Evolutionary conservation across 2,329 filamentous ascomycete species (phyloP).

Genomic region (Mariannaea elegans): DNA sequence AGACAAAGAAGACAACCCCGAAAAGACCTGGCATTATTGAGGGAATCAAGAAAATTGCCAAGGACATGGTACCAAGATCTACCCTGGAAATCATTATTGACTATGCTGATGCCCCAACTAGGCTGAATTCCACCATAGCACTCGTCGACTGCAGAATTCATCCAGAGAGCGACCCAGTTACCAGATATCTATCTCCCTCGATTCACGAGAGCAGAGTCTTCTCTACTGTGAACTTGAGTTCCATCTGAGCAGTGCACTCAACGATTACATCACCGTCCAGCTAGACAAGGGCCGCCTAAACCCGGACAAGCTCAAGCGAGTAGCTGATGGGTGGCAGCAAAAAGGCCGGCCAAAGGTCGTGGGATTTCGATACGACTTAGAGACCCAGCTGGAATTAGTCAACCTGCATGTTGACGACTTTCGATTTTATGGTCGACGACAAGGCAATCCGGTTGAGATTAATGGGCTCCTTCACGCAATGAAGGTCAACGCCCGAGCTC

Average conservation of each 20-base stretch:
- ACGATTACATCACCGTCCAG: conserved; percentile 62
- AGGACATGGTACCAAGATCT: conserved; percentile 55
- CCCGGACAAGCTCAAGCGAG: conserved; percentile 59
- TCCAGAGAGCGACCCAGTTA: conserved; percentile 41
- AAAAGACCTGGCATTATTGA: conserved; percentile 56
- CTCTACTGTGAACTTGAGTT: conserved; percentile 69
- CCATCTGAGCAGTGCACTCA: conserved; percentile 59
- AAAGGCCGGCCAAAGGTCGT: conserved; percentile 64
- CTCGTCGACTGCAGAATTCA: conserved; percentile 43
- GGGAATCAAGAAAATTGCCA: conserved; percentile 61
- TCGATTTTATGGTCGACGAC: conserved; percentile 61
- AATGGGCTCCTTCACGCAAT: conserved; percentile 60
- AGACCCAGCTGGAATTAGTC: conserved; percentile 67
- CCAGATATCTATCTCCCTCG: conserved; percentile 58
- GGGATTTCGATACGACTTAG: conserved; percentile 67
- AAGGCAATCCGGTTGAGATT: conserved; percentile 54
- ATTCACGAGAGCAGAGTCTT: conserved; percentile 65
- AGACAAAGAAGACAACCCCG: conserved; percentile 39
- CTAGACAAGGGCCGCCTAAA: conserved; percentile 64
- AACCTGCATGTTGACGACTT: conserved; percentile 60
- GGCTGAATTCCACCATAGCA: conserved; percentile 50
- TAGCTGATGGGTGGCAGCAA: conserved; percentile 61
- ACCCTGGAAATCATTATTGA: conserved; percentile 24
- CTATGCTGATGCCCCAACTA: conserved; percentile 9
- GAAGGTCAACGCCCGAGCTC: conserved; percentile 60